Conservation (phyloP, 1,139 yeast genomes). For the Kluyveromyces sp. region DNA sequence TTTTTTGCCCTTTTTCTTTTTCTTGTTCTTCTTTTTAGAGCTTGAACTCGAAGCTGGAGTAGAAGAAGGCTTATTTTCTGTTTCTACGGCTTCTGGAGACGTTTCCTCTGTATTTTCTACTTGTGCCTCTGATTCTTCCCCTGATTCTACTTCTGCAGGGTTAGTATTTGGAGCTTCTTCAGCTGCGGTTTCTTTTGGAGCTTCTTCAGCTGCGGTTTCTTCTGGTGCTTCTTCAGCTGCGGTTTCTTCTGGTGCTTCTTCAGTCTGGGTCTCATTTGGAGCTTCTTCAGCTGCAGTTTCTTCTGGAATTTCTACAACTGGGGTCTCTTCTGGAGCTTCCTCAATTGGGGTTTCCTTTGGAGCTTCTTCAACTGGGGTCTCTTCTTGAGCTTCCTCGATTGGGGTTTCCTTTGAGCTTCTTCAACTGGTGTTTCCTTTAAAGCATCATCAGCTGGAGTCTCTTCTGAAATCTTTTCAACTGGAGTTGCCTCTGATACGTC, state of each 20-base stretch:
- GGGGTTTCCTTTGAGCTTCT: neutral
- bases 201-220: slow-evolving; percentile 4
- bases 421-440: neutral
- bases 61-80: neutral
- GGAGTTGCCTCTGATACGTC: neutral
- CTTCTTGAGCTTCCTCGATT: neutral
- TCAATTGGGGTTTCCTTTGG: neutral
- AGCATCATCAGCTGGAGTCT: neutral
- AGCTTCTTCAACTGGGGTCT: neutral
- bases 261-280: slow-evolving; percentile 5
- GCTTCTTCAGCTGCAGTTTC: slow-evolving; percentile 7
- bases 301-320: neutral
- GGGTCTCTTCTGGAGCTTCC: slow-evolving; percentile 1
- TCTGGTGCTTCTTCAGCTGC: slow-evolving; percentile 2
- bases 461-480: too few species aligned
- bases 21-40: slow-evolving; percentile 14
- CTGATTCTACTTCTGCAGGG: slow-evolving; percentile 9
- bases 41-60: neutral
- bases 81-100: slow-evolving; percentile 1
- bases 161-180: slow-evolving; percentile 10
- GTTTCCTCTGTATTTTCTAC: neutral
- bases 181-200: slow-evolving; percentile 4
- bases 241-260: neutral
- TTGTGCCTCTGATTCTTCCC: neutral
- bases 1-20: slow-evolving; percentile 15